Base-by-base conservation (phyloP, 2,329 filamentous ascomycete genomes). In the Fusarium equiseti region DNA sequence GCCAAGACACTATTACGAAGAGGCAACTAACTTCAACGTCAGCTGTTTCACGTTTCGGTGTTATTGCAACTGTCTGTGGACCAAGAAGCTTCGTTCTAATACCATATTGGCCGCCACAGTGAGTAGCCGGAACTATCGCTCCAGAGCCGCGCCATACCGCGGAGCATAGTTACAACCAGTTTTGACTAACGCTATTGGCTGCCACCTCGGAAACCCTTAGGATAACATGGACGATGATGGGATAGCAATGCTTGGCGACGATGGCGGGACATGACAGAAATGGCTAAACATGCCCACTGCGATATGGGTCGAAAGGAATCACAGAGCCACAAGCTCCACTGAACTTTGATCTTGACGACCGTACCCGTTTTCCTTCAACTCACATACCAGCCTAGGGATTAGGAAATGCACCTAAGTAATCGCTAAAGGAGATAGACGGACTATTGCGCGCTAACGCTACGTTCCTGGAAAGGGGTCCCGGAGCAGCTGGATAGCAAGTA, bases 1-100 rank as follows among this genome's bases (percentile, higher is more conserved):
- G 13, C 10, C n/a, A 22, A 15, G 9, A 27, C 32, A 10, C 22
- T 8, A 48, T 12, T 22, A 26, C 10, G 40, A 42, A 49, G 44
- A 52, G 62, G 60, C 52, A 29, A 65, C n/a, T 65, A 26, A 24
- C 35, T 65, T 65, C 22, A 22, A 31, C 27, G 20, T 43, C 32
- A 48, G 45, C 13, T 22, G 45, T 65, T 65, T 65, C 52, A 59
- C 20, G 8, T 59, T 15, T 29, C 32, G 9, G 20, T 22, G 20
- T 26, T 11, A 44, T 45, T 35, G n/a, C 31, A 20, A 32, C 20
- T 44, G 22, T 16, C 13, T 31, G 32, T 26, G 43, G 29, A 22
- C 9, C 9, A 35, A 15, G 31, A 40, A 26, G 35, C 43, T 40
- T 57, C 15, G 12, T 31, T 50, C 16, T 26, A 26, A 27, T 27